Conservation (phyloP, 768 basidiomycete species). For the Hygrophorus russula region DNA sequence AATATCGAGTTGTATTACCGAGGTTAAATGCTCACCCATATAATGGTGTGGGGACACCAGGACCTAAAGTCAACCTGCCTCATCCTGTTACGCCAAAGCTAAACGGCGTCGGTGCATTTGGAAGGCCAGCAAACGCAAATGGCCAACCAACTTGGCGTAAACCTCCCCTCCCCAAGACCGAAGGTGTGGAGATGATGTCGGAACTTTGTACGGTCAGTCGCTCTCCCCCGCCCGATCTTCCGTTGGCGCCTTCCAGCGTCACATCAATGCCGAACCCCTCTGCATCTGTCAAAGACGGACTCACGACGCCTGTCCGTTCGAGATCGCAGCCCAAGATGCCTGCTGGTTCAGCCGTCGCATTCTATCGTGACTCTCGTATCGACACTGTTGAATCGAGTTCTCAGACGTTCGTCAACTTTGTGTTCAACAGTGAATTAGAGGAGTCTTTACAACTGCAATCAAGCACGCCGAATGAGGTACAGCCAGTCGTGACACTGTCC, state of each 20-base stretch:
- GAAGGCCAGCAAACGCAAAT: slow-evolving; percentile 30
- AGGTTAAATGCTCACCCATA: slow-evolving; percentile 12
- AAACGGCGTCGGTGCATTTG: slow-evolving; percentile 27
- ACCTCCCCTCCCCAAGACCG: slow-evolving; percentile 11
- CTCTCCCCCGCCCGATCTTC: slow-evolving; percentile 50
- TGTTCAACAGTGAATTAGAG: slow-evolving; percentile 71
- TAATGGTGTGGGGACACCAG: slow-evolving; percentile 3
- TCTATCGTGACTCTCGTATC: slow-evolving; percentile 55
- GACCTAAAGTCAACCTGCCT: slow-evolving; percentile 21
- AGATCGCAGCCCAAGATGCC: slow-evolving; percentile 64
- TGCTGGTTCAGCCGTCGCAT: slow-evolving; percentile 58
- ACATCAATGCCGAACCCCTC: slow-evolving; percentile 23
- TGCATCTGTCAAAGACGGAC: slow-evolving; percentile 19
- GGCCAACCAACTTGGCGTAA: slow-evolving; percentile 35
- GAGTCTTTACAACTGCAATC: slow-evolving; percentile 17
- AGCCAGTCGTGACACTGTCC: slow-evolving; percentile 15
- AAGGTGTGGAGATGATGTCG: slow-evolving; percentile 9
- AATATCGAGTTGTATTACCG: slow-evolving; percentile 32
- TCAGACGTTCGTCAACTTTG: slow-evolving; percentile 55
- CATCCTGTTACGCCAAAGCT: slow-evolving; percentile 13
- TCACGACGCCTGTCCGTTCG: slow-evolving; percentile 22
- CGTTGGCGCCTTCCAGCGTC: slow-evolving; percentile 18
- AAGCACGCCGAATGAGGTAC: slow-evolving; percentile 10
- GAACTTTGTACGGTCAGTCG: slow-evolving; percentile 48
- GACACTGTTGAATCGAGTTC: slow-evolving; percentile 36